Evolutionary conservation across 2,329 filamentous ascomycete genomes (phyloP).

Genomic region (Lecanosticta acicola): DNA sequence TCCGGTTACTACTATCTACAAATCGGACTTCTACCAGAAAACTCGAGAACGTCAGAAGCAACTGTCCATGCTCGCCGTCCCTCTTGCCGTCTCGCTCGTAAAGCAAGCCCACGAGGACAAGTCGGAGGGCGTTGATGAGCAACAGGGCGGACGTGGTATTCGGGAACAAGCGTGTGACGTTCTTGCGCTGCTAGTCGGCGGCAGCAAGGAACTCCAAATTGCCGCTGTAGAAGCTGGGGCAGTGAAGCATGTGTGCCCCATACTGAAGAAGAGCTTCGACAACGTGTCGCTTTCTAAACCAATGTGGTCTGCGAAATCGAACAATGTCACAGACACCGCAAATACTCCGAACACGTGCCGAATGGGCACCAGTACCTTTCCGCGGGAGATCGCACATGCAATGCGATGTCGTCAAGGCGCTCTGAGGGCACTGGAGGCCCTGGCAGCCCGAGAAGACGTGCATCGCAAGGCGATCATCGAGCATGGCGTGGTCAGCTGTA

Average conservation of each 20-base stretch:
- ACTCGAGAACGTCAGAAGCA: conserved; percentile 38
- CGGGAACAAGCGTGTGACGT: conserved; percentile 68
- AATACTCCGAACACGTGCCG: conserved; percentile 32
- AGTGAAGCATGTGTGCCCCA: conserved; percentile 56
- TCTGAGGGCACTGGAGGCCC: conserved; percentile 72
- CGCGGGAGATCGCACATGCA: conserved; percentile 59
- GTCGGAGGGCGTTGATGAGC: conserved; percentile 13
- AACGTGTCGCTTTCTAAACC: conserved; percentile 46
- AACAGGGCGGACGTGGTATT: conserved; percentile 45
- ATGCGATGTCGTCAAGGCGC: conserved; percentile 71
- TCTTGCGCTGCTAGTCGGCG: conserved; percentile 70
- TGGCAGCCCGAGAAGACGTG: conserved; percentile 75
- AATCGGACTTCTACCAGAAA: conserved; percentile 26
- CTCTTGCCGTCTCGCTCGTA: conserved; percentile 45
- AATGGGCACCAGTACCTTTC: conserved; percentile 58
- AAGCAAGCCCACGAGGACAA: conserved; percentile 31
- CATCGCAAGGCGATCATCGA: conserved; percentile 79
- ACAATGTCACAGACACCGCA: conserved; percentile 18
- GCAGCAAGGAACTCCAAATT: conserved; percentile 73
- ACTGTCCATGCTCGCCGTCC: conserved; percentile 43
- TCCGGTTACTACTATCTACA: conserved; percentile 32
- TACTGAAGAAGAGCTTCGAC: conserved; percentile 63
- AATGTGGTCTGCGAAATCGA: conserved; percentile 49
- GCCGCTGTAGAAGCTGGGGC: conserved; percentile 68
- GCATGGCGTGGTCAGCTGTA: conserved; percentile 70